Conservation (phyloP, 495 filamentous ascomycete genomes). For the Astrothelium subdiscretum region DNA sequence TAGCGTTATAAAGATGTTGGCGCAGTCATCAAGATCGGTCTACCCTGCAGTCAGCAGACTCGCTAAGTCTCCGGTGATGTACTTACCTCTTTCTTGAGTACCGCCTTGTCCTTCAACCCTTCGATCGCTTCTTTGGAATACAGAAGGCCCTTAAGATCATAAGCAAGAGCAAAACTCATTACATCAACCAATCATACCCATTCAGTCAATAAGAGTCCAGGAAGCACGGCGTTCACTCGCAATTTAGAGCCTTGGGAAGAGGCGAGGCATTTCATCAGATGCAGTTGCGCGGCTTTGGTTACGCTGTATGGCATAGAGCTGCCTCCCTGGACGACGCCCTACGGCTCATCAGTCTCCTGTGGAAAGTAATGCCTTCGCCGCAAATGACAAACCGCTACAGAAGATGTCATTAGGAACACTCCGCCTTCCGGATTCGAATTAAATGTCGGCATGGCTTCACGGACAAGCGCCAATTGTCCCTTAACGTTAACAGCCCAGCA, state of each 20-base stretch:
- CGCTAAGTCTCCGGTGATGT: not conserved
- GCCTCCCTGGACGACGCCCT: conserved; percentile 39
- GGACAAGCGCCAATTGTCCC: conserved; percentile 49
- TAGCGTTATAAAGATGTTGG: conserved; percentile 27
- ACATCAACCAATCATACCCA: conserved; percentile 40
- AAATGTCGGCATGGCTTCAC: conserved; percentile 51
- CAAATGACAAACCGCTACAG: conserved; percentile 36
- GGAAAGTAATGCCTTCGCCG: not conserved
- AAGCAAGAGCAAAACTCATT: not conserved
- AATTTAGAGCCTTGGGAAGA: conserved; percentile 52
- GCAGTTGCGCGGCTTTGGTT: conserved; percentile 56
- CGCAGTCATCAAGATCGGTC: conserved; percentile 30
- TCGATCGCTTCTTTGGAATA: conserved; percentile 21
- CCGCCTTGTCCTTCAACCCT: conserved; percentile 21
- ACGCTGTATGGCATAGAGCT: conserved; percentile 56
- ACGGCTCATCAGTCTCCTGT: not conserved
- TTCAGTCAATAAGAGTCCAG: conserved; percentile 59
- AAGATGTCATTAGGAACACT: conserved; percentile 56
- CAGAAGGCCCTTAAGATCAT: conserved; percentile 17
- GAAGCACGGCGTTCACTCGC: conserved; percentile 55
- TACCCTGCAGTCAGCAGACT: not conserved
- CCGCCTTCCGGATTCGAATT: conserved; percentile 60
- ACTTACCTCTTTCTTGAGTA: conserved; percentile 24
- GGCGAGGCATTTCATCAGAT: conserved; percentile 64
- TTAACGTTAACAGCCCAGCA: conserved; percentile 64